A percentile compares a stretch with the other conserved stretches of the same genome.
Evolutionary conservation across 768 basidiomycete species (phyloP).

Genomic region (Leucocoprinus birnbaumii): DNA sequence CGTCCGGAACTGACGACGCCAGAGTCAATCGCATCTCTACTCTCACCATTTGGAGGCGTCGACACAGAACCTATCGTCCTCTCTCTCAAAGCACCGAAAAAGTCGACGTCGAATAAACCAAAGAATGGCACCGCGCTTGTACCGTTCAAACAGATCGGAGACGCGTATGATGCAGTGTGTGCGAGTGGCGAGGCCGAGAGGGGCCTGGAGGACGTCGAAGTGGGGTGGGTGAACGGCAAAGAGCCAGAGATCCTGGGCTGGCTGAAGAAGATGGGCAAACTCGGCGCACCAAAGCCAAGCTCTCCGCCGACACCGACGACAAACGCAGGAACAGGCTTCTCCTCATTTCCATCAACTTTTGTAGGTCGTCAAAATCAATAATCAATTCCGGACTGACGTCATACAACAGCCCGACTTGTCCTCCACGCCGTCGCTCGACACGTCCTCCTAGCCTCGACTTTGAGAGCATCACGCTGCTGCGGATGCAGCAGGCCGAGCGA

Average conservation of each 20-base stretch:
- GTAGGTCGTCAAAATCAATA: too few relatives aligned
- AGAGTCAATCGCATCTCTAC: slow-evolving; percentile 43
- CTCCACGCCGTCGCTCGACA: slow-evolving; percentile 14
- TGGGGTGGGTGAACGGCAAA: slow-evolving; percentile 53
- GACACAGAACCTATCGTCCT: slow-evolving; percentile 68
- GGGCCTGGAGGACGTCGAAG: slow-evolving; percentile 60
- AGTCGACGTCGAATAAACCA: slow-evolving; percentile 45
- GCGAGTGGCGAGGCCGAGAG: slow-evolving; percentile 49
- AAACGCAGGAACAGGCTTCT: slow-evolving; percentile 22
- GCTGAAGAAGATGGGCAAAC: slow-evolving; percentile 70
- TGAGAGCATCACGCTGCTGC: slow-evolving; percentile 76
- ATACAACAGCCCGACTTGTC: slow-evolving; percentile 14
- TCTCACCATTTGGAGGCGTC: slow-evolving; percentile 58
- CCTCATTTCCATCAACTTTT: not conserved
- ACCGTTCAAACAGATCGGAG: slow-evolving; percentile 71
- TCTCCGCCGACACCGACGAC: slow-evolving; percentile 24
- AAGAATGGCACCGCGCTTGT: slow-evolving; percentile 72
- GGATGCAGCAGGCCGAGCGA: slow-evolving; percentile 78
- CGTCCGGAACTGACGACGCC: slow-evolving; percentile 57
- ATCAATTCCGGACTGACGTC: too few relatives aligned
- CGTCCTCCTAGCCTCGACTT: slow-evolving; percentile 54
- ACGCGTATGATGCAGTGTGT: slow-evolving; percentile 75
- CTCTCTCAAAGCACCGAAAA: slow-evolving; percentile 58
- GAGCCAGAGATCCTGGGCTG: slow-evolving; percentile 70
- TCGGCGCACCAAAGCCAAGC: slow-evolving; percentile 18